Evolutionary conservation across 176 grass and related monocot species (phyloP).

Genomic region (Ampelocalamus luodianensis): DNA sequence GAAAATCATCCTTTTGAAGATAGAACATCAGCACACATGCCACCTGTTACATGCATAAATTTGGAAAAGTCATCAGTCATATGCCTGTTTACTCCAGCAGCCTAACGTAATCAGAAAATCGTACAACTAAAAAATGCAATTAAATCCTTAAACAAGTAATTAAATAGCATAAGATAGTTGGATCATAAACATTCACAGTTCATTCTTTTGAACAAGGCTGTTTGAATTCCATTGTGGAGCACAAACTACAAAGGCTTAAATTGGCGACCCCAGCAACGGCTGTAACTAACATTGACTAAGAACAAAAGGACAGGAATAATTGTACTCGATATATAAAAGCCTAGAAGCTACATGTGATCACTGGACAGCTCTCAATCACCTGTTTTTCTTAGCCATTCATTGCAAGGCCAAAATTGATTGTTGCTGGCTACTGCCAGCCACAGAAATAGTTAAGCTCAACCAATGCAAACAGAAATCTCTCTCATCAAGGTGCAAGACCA

Average conservation of each 20-base stretch:
- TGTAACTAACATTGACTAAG: slow-evolving; percentile 5
- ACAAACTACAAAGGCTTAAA: slow-evolving; percentile 21
- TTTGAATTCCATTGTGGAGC: not conserved
- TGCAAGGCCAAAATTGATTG: slow-evolving; percentile 26
- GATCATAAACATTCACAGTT: slow-evolving; percentile 2
- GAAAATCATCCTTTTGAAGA: slow-evolving; percentile 91
- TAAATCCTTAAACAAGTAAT: slow-evolving; percentile 1
- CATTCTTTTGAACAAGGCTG: slow-evolving; percentile 22
- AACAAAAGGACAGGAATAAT: not conserved
- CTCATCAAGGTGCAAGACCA: not conserved
- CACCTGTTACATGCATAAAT: slow-evolving; percentile 48
- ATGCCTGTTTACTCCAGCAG: slow-evolving; percentile 22
- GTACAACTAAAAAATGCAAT: not conserved
- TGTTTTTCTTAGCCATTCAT: slow-evolving; percentile 30
- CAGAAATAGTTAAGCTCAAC: slow-evolving; percentile 22
- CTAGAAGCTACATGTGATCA: slow-evolving; percentile 18
- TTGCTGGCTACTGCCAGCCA: slow-evolving; percentile 10
- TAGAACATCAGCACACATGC: slow-evolving; percentile 95
- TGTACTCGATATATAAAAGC: not conserved
- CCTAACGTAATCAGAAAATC: not conserved
- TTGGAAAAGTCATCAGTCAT: slow-evolving; percentile 13
- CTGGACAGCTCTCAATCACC: not conserved
- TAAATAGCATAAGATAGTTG: slow-evolving; percentile 14
- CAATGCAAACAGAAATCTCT: slow-evolving; percentile 12
- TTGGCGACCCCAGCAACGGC: not conserved